Evolutionary conservation across 116 monocot genomes (phyloP).

Genomic region (Phalaenopsis hybrid): DNA sequence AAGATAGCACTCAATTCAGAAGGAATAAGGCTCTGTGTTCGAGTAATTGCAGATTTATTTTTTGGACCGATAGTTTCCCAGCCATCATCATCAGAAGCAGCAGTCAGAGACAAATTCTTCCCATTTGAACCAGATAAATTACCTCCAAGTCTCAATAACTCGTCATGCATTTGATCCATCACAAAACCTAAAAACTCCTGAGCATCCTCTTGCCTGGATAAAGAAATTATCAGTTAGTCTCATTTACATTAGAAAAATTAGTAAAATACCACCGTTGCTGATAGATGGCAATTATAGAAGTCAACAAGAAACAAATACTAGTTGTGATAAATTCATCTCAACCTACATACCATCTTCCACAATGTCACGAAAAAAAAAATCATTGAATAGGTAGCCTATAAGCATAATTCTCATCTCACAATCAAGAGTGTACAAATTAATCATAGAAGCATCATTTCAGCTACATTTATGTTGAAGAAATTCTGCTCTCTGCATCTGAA

Average conservation of each 20-base stretch:
- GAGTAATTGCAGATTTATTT: constrained; percentile 85
- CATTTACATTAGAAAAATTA: not conserved
- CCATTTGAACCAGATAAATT: constrained; percentile 34
- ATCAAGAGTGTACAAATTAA: not conserved
- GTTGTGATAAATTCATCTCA: not conserved
- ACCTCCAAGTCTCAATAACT: constrained; percentile 64
- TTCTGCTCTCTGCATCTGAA: not conserved
- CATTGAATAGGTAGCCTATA: not conserved
- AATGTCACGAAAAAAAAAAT: not conserved
- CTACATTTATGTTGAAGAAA: not conserved
- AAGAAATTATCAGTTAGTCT: not conserved
- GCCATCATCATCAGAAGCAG: constrained; percentile 78
- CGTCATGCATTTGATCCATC: constrained; percentile 92
- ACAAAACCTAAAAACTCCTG: constrained; percentile 92
- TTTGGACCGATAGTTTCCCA: constrained; percentile 99
- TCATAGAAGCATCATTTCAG: not conserved
- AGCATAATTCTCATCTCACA: not conserved
- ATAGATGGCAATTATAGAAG: not conserved
- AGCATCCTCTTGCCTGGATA: constrained; percentile 96
- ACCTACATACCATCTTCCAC: not conserved
- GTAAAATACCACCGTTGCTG: not conserved
- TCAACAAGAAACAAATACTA: not conserved
- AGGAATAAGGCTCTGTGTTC: constrained; percentile 87
- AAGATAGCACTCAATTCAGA: constrained; percentile 92
- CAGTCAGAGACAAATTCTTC: constrained; percentile 32